Base-by-base conservation (phyloP, 768 basidiomycete genomes). In the Boletus bicolor region DNA sequence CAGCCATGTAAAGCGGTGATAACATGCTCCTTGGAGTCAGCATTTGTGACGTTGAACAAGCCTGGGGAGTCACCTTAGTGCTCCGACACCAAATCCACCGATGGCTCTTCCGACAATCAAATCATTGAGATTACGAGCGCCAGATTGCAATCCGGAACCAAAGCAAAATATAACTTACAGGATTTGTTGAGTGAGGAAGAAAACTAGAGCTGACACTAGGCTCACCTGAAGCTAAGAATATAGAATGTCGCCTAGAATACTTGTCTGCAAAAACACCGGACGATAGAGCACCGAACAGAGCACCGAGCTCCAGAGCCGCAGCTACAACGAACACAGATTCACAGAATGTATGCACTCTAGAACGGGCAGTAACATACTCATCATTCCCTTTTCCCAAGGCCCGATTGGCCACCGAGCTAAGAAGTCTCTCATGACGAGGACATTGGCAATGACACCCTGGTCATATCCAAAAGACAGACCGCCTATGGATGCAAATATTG, bases 361-460 rank as follows among this genome's bases (percentile, higher is more conserved):
- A 44, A 17, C 9, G 50, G 24, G 35, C 8, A 26, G 28, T 15
- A 19, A 76, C 82, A 53, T 63, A 91, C 91, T 92, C 82, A 91
- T 87, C 19, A 81, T 71, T 5, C 91, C 91, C 62, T 83, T 85
- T 72, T 91, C 83, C 72, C 86, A 76, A 0, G 89, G 79, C 6
- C 84, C 82, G 3, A 89, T 72, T 5, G 86, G 86, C 84, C 87
- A 93, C 9, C 83, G 77, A 47, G 72, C 60, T 28, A 81, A 60
- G 61, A 93, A 93, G 61, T 90, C 86, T 39, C 77, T 73, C 90
- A 92, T 92, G 12, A 92, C 88, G 12, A 93, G 77, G 14, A 93
- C 84, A 67, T 92, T 93, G 3, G 91, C 87, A 59, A 93, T 90
- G 53, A 91, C 90, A 37, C 89, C 89, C 65, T 91, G 89, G 63